phyloP scores from a whole-genome alignment of 768 basidiomycete genomes.

The Tylopilus plumbeoviolaceoides region DNA sequence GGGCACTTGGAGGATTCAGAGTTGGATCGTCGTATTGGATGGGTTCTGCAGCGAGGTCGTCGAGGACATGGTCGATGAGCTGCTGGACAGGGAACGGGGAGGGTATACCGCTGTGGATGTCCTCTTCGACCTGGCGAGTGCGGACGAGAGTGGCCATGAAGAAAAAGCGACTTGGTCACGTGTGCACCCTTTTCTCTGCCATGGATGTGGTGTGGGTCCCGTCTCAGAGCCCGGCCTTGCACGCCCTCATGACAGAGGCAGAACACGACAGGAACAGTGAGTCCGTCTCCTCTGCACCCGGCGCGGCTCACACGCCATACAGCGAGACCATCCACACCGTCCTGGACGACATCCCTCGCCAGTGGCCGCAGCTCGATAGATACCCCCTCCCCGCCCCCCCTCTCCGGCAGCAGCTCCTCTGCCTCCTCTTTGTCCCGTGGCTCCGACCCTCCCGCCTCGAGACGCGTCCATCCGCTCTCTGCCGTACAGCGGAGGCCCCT shows the following conservation, averaged over 20 bases:
- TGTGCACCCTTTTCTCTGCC: no score
- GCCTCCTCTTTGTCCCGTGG: slow-evolving; percentile 2
- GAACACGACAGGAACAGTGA: slow-evolving; percentile 24
- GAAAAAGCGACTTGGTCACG: no score
- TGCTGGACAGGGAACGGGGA: slow-evolving; percentile 21
- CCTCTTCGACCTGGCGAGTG: not conserved
- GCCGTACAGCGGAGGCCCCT: slow-evolving; percentile 13
- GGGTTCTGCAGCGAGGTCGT: slow-evolving; percentile 20
- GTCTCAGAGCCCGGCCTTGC: slow-evolving; percentile 23
- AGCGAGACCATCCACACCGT: slow-evolving; percentile 20
- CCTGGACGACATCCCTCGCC: no score
- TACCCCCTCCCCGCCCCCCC: slow-evolving; percentile 1
- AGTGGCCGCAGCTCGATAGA: slow-evolving; percentile 4
- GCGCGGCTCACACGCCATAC: not conserved
- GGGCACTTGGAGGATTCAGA: no score
- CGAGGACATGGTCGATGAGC: slow-evolving; percentile 12
- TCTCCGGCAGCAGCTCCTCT: slow-evolving; percentile 3
- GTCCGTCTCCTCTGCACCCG: slow-evolving; percentile 5
- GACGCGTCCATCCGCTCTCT: slow-evolving; percentile 8
- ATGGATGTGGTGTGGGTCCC: no score
- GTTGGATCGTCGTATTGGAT: no score
- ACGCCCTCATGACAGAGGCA: slow-evolving; percentile 24
- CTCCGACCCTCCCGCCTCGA: slow-evolving; percentile 2
- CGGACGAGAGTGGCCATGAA: slow-evolving; percentile 32
- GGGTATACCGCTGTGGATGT: slow-evolving; percentile 14